Evolutionary conservation across 257 asterid species (phyloP).

Genomic region (Echites panduratus): DNA sequence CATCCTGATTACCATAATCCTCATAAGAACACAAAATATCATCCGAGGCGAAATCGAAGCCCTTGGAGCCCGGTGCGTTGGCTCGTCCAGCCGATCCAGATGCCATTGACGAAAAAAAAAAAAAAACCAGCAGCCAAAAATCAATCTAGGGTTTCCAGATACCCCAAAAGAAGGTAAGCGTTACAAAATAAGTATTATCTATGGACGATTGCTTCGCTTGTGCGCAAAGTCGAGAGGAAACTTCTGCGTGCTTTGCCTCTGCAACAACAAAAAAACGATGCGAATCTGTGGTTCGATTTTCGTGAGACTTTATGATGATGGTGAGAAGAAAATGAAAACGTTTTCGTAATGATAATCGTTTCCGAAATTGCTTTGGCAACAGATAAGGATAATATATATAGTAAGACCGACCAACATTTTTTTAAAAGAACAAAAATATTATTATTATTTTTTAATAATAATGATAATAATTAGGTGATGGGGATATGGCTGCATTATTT

Average conservation of each 20-base stretch:
- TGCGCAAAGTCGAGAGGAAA: conserved; percentile 10
- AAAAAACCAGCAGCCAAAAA: neutral
- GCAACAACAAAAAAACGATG: neutral
- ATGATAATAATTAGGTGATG: neutral
- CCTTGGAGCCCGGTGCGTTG: conserved; percentile 45
- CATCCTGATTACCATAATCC: conserved; percentile 62
- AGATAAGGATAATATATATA: conserved; percentile 9
- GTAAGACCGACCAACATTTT: conserved; percentile 4
- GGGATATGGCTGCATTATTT: neutral
- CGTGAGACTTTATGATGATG: neutral
- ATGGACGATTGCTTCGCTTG: conserved; percentile 18
- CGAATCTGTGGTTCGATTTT: neutral
- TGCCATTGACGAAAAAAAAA: conserved; percentile 43
- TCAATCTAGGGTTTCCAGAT: conserved; percentile 6
- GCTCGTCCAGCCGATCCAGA: conserved; percentile 68
- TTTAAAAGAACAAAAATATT: neutral
- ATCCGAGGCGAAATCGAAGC: conserved; percentile 72
- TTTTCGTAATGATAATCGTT: conserved; percentile 17
- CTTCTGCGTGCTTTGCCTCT: neutral
- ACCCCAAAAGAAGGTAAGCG: neutral
- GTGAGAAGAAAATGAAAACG: neutral
- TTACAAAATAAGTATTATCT: neutral
- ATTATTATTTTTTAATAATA: too few species aligned
- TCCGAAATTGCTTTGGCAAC: neutral
- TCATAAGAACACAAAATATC: conserved; percentile 80